Base-by-base conservation (phyloP, 192 early-diverging fungal species). In the Piromyces finnis region DNA sequence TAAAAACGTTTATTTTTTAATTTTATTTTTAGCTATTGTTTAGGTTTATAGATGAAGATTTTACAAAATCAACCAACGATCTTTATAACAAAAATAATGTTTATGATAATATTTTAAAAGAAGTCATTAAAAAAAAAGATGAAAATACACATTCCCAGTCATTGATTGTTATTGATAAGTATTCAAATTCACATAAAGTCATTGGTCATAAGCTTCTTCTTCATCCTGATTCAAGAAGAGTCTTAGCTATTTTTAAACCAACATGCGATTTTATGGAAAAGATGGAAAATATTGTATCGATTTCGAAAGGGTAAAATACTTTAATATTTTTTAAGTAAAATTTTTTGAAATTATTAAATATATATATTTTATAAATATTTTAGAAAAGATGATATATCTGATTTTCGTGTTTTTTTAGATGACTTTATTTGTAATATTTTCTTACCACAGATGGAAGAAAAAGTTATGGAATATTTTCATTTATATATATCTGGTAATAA, bases 341-440 rank as follows among this genome's bases (percentile, higher is more conserved):
- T n/a, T n/a, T n/a, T n/a, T n/a, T n/a, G n/a, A n/a, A n/a, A n/a
- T n/a, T n/a, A n/a, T n/a, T n/a, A n/a, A n/a, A n/a, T n/a, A n/a
- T n/a, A n/a, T 17, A 28, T 28, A 37, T 80, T 16, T 80, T 77
- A 17, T 79, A 78, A 30, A 83, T 77, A 13, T 35, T 15, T 22
- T 28, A 29, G n/a, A 77, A 14, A 78, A 18, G 16, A 28, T 18
- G 86, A 86, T 78, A 80, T 85, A 28, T 88, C 85, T 28, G 85
- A 85, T 27, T 93, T 94, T 79, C 84, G 86, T 77, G 86, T 80
- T 26, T 94, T 93, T 85, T 79, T 94, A 68, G 89, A 94, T 77
- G 93, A 94, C 41, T 94, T 94, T 86, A 89, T 95, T 77, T 80
- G 89, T 83, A 92, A 92, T 86, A 86, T 94, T 28, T 97, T 94